These are phyloP conservation scores for Penicillium sp. DNA, from an alignment of 2,329 filamentous ascomycete genomes.

Conservation along the genomic window DNA sequence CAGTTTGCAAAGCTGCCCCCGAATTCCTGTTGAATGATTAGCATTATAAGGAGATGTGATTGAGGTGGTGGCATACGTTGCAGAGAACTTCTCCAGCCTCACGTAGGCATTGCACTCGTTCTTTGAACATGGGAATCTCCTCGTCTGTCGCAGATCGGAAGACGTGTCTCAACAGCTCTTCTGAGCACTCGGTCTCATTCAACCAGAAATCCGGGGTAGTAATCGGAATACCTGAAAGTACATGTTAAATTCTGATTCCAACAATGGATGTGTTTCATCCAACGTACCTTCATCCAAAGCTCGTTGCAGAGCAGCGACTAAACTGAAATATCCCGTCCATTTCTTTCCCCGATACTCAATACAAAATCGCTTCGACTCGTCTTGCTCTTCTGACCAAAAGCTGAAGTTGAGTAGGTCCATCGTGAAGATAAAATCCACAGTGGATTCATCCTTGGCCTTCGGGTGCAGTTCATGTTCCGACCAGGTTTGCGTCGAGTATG, in stretches of 20 bases:
- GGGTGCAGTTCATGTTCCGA: conserved; percentile 85
- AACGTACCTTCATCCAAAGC: conserved; percentile 73
- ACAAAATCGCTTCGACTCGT: conserved; percentile 65
- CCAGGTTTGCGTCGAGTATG: conserved; percentile 82
- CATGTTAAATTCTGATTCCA: neutral
- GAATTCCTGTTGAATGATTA: conserved; percentile 55
- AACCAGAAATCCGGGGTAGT: conserved; percentile 85
- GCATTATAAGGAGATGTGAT: neutral
- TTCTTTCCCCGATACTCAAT: conserved; percentile 72
- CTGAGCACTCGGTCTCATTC: conserved; percentile 66
- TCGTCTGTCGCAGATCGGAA: conserved; percentile 85
- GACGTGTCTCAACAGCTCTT: conserved; percentile 66
- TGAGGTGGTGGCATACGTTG: conserved; percentile 49
- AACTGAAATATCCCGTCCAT: conserved; percentile 94
- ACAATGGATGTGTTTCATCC: neutral
- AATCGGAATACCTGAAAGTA: conserved; percentile 67
- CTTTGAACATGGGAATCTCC: conserved; percentile 73
- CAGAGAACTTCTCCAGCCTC: conserved; percentile 77
- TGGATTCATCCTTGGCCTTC: conserved; percentile 68
- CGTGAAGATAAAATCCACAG: conserved; percentile 88
- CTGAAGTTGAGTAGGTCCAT: conserved; percentile 97
- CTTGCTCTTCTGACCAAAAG: conserved; percentile 76
- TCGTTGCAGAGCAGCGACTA: conserved; percentile 79
- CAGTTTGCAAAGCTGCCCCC: conserved; percentile 67
- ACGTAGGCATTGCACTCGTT: conserved; percentile 71